Conservation (phyloP, 2,329 filamentous ascomycete genomes). For the Didymella pinodella region DNA sequence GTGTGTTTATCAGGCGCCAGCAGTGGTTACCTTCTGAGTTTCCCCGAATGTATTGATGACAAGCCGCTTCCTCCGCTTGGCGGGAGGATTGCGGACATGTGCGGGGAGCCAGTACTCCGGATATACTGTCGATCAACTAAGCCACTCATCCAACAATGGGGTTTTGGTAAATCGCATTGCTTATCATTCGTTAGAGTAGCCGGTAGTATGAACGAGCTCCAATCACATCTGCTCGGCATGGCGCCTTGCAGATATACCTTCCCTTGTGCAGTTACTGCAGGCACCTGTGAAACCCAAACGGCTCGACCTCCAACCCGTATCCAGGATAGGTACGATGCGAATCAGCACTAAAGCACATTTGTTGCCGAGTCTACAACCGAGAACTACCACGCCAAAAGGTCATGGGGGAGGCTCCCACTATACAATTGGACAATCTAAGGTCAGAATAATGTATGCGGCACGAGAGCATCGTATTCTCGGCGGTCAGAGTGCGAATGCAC, state of each 20-base stretch:
- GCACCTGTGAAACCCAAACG: neutral
- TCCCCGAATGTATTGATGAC: neutral
- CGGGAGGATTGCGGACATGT: constrained; percentile 15
- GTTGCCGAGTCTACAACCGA: constrained; percentile 3
- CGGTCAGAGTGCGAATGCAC: neutral
- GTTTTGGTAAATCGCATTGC: neutral
- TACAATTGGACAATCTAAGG: constrained; percentile 7
- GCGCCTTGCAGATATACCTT: constrained; percentile 1
- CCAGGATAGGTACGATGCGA: constrained; percentile 6
- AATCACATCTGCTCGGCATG: neutral
- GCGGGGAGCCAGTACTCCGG: constrained; percentile 14
- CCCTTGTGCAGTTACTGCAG: constrained; percentile 5
- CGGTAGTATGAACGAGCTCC: neutral
- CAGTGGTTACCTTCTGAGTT: neutral
- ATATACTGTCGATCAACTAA: constrained; percentile 10
- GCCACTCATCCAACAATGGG: neutral
- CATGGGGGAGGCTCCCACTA: constrained; percentile 1
- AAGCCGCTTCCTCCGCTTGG: constrained; percentile 6
- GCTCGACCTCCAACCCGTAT: constrained; percentile 1
- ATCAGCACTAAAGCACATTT: neutral
- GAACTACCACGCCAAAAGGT: neutral
- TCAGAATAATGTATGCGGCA: constrained; percentile 3
- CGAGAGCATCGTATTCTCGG: constrained; percentile 3
- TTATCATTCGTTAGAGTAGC: constrained; percentile 1
- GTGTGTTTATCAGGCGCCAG: neutral